phyloP scores from a whole-genome alignment of 2,329 filamentous ascomycete genomes.

The Fusarium illudens region DNA sequence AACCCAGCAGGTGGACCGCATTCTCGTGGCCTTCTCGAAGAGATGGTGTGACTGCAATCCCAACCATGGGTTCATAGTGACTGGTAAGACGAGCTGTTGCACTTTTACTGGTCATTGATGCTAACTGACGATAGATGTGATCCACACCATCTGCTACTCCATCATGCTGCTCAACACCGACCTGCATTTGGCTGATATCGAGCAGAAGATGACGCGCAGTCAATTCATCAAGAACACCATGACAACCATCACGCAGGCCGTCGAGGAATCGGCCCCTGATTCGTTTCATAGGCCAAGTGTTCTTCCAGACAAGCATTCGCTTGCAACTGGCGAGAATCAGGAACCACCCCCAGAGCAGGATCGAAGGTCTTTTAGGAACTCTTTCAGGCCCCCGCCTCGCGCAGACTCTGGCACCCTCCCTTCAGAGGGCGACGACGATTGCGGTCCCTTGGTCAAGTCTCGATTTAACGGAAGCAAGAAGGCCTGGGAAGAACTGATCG shows the following conservation, averaged over 20 bases:
- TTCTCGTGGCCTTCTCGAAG: conserved; percentile 86
- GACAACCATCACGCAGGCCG: conserved; percentile 82
- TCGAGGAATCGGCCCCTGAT: conserved; percentile 75
- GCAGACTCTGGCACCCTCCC: conserved; percentile 52
- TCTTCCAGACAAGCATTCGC: conserved; percentile 55
- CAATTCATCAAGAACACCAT: conserved; percentile 98
- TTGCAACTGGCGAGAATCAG: conserved; percentile 46
- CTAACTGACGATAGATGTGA: conserved; percentile 72
- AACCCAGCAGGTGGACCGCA: conserved; percentile 95
- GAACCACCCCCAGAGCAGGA: conserved; percentile 50
- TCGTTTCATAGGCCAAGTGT: conserved; percentile 69
- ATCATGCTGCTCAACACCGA: conserved; percentile 96
- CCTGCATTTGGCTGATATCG: conserved; percentile 92
- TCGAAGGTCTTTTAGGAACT: conserved; percentile 54
- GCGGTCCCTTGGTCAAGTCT: conserved; percentile 79
- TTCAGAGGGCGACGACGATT: conserved; percentile 55
- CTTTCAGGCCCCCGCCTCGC: conserved; percentile 60
- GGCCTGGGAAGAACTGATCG: conserved; percentile 88
- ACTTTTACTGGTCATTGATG: conserved; percentile 10
- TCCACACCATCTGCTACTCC: conserved; percentile 97
- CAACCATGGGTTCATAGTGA: conserved; percentile 89
- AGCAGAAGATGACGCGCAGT: conserved; percentile 92
- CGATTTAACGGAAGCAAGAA: conserved; percentile 78
- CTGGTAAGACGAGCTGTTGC: conserved; percentile 63
- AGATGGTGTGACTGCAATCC: conserved; percentile 95